Evolutionary conservation across 2,329 filamentous ascomycete species (phyloP), one percentile per base, ranked within the genome.

Genomic region (Didymella arachidicola): DNA sequence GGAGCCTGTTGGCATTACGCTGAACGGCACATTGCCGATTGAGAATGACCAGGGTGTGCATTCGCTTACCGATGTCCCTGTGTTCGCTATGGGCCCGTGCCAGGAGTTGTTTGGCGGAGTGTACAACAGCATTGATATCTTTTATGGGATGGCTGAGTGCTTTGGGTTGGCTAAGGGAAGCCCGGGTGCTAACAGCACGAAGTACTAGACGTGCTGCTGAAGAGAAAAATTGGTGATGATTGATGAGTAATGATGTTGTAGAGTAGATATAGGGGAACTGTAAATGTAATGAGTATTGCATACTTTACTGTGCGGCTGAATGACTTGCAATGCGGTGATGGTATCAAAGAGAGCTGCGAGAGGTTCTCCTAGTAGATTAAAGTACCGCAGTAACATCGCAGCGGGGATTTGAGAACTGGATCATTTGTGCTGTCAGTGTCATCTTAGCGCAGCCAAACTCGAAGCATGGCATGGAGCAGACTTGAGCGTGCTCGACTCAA

Each of bases 11-110:
- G 92, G 91, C 4, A 88, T 92, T 75, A 70, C 92, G 53, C 80
- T 92, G 65, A 93, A 94, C 70, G 92, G 92, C 48, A 93, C 90
- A 0, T 77, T 95, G 18, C 84, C 88, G 0, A 83, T 86, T 2
- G 77, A 75, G 53, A 84, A 89, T 67, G 73, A 81, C 39, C 84
- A 89, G 78, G 92, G 77, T 42, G 76, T 79, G 34, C 77, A 79
- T 56, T 71, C 66, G 7, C 64, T 79, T 29, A 78, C 76, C 3
- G 77, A 79, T 57, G 77, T 79, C 3, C 76, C 77, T 16, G 88
- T 95, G 19, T 94, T 90, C 69, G 89, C 90, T 1, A 84, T 85
- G 80, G 91, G 91, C 0, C 91, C 91, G 6, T 94, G 91, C 79
- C 88, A 92, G 75, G 88, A 91, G 68, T 79, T 84, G 14, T 95